These are phyloP conservation scores for Lichtheimia ornata DNA, from an alignment of 371 early-diverging fungal genomes.

Conservation along the genomic window DNA sequence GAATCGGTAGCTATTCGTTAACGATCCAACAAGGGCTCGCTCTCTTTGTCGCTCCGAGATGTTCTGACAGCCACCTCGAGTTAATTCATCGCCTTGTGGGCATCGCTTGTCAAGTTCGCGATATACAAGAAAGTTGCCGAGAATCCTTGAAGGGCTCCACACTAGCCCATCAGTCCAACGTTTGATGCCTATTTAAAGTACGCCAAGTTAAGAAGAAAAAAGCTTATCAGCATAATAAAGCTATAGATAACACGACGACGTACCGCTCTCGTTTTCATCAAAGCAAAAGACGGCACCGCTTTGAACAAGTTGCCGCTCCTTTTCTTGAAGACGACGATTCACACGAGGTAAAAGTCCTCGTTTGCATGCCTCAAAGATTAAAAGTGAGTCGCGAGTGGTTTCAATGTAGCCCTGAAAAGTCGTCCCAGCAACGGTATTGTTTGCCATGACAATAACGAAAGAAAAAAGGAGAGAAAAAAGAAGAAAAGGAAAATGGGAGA, in stretches of 20 bases:
- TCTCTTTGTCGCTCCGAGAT: conserved; percentile 41
- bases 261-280: conserved; percentile 67
- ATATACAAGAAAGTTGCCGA: conserved; percentile 79
- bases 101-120: conserved; percentile 69
- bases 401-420: conserved; percentile 56
- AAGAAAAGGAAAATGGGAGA: not conserved
- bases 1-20: conserved; percentile 65
- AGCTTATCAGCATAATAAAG: no score
- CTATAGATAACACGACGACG: not conserved
- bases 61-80: conserved; percentile 4
- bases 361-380: conserved; percentile 68
- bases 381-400: conserved; percentile 65
- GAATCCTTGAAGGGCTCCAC: conserved; percentile 85
- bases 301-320: conserved; percentile 55
- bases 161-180: conserved; percentile 89
- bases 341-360: conserved; percentile 58
- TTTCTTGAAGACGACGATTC: conserved; percentile 58
- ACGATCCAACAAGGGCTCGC: conserved; percentile 60
- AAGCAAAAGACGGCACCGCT: conserved; percentile 74
- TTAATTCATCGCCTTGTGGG: conserved; percentile 25
- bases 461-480: not conserved
- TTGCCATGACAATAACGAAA: not conserved
- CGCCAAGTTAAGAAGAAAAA: no score
- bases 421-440: conserved; percentile 20
- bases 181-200: conserved; percentile 62